phyloP scores from a whole-genome alignment of 768 basidiomycete species.

The Phylloporus arenicola region DNA sequence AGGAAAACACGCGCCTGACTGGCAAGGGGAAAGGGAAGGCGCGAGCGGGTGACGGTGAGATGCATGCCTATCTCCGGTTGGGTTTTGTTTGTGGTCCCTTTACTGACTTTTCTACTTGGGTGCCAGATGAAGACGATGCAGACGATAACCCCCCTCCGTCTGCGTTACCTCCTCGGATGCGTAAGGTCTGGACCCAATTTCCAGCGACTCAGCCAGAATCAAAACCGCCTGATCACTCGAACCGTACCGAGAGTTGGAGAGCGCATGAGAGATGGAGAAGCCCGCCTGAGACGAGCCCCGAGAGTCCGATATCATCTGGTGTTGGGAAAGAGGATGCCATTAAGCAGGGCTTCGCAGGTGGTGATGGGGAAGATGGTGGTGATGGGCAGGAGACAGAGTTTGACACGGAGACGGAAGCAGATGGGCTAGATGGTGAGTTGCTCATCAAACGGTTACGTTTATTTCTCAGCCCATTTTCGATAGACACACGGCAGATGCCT shows the following conservation, averaged over 20 bases:
- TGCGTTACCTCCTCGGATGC: slow-evolving; percentile 58
- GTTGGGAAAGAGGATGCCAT: not conserved
- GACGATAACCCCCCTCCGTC: slow-evolving; percentile 12
- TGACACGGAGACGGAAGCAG: slow-evolving; percentile 28
- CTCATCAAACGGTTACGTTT: not conserved
- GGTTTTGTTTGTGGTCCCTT: not conserved
- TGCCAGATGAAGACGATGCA: slow-evolving; percentile 8
- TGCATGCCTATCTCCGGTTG: not conserved
- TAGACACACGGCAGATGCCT: slow-evolving; percentile 42
- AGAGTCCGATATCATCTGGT: slow-evolving; percentile 17
- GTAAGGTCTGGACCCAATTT: slow-evolving; percentile 41
- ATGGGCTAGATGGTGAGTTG: slow-evolving; percentile 22
- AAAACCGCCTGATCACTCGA: not conserved
- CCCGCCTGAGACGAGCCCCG: slow-evolving; percentile 12
- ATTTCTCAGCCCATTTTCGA: not conserved
- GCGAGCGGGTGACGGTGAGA: slow-evolving; percentile 21
- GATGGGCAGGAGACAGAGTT: slow-evolving; percentile 30
- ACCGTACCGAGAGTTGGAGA: slow-evolving; percentile 8
- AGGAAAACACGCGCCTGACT: slow-evolving; percentile 2
- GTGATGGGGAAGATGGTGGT: slow-evolving; percentile 10
- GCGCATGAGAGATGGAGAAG: slow-evolving; percentile 22
- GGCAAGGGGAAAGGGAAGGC: slow-evolving; percentile 19
- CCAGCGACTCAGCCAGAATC: not conserved
- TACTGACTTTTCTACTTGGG: not conserved
- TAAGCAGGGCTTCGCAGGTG: not conserved